Conservation (phyloP, 306 rosid species). For the Potentilla sterilis region DNA sequence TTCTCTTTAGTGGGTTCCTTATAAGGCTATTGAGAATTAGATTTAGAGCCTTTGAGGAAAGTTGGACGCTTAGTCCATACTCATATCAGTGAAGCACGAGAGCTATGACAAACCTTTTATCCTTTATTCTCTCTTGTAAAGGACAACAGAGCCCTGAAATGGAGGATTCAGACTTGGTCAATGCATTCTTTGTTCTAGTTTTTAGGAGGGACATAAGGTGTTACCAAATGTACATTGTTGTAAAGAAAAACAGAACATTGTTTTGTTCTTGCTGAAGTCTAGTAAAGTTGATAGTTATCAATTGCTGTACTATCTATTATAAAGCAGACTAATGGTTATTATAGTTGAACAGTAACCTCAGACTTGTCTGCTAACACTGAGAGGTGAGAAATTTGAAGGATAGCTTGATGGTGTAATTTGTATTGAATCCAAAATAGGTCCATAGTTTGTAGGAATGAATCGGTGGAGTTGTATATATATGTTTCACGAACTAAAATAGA, state of each 20-base stretch:
- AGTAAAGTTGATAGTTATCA: background rate
- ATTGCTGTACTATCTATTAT: background rate
- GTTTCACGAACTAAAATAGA: background rate
- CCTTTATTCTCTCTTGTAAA: background rate
- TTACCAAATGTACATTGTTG: constrained; percentile 27
- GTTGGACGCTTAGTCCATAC: background rate
- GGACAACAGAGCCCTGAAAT: background rate
- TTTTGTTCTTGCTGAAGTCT: background rate
- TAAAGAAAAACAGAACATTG: constrained; percentile 4
- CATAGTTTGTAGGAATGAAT: background rate
- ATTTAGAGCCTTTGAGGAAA: constrained; percentile 23
- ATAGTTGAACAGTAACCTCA: constrained; percentile 1
- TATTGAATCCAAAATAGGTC: background rate
- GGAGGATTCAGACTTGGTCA: constrained; percentile 11
- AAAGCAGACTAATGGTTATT: background rate
- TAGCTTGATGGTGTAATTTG: background rate
- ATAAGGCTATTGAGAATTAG: constrained; percentile 19
- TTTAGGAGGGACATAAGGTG: background rate
- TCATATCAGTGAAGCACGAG: background rate
- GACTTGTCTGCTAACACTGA: background rate
- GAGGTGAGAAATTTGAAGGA: background rate
- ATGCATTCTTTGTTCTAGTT: constrained; percentile 19
- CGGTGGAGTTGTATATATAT: background rate
- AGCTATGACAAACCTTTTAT: background rate
- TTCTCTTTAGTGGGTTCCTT: constrained; percentile 11